phyloP scores from a whole-genome alignment of 371 early-diverging fungal genomes.

The Aphelidium insulamus region DNA sequence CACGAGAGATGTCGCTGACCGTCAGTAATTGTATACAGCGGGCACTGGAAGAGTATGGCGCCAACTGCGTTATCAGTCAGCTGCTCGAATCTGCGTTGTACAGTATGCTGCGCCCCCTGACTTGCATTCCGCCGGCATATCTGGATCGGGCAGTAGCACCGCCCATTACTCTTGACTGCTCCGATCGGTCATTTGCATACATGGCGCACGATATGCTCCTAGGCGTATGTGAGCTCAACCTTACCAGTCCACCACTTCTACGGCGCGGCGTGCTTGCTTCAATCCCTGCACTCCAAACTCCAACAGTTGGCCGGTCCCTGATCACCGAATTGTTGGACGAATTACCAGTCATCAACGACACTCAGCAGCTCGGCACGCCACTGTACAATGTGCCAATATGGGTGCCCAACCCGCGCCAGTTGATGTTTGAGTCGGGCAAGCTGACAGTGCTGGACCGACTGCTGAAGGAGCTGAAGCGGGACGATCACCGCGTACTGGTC shows the following conservation, averaged over 20 bases:
- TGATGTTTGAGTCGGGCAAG: constrained; percentile 89
- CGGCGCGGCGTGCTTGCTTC: too few relatives aligned
- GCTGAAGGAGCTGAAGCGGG: constrained; percentile 61
- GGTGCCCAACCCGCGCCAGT: constrained; percentile 43
- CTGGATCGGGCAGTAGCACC: constrained; percentile 33
- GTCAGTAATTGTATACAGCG: too few relatives aligned
- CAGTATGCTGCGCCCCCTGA: not conserved
- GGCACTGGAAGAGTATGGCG: too few relatives aligned
- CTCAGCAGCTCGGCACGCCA: too few relatives aligned
- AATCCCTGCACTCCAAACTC: too few relatives aligned
- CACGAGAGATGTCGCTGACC: too few relatives aligned
- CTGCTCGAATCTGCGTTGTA: not conserved
- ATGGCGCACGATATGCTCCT: constrained; percentile 27
- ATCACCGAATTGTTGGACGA: too few relatives aligned
- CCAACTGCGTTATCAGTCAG: not conserved
- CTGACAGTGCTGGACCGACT: constrained; percentile 67
- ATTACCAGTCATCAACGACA: too few relatives aligned
- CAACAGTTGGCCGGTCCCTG: too few relatives aligned
- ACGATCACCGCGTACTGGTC: constrained; percentile 83
- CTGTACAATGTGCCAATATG: not conserved
- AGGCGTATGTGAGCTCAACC: too few relatives aligned
- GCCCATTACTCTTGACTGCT: constrained; percentile 33
- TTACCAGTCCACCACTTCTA: too few relatives aligned
- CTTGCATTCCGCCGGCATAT: constrained; percentile 10
- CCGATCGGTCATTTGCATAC: constrained; percentile 32